Conservation (phyloP, 345 rosid species). For the Boechera stricta region DNA sequence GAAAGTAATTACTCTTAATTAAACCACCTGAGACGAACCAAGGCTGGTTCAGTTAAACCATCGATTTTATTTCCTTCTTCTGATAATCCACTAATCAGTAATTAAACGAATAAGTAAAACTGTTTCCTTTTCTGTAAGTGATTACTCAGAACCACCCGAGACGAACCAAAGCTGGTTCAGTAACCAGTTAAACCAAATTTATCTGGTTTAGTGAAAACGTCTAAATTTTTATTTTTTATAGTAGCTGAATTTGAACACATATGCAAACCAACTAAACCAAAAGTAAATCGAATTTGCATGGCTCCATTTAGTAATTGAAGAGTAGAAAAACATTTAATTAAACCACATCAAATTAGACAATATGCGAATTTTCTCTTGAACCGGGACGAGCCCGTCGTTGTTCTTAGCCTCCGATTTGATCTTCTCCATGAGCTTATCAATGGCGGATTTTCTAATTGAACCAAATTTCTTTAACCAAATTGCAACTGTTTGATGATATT, state of each 20-base stretch:
- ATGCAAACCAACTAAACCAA: neutral
- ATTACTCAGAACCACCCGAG: neutral
- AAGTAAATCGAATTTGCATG: neutral
- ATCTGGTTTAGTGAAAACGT: neutral
- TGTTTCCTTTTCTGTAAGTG: neutral
- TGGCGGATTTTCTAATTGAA: slow-evolving; percentile 52
- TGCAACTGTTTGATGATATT: neutral
- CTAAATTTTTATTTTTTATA: no score
- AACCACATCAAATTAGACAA: neutral
- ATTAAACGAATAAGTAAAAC: neutral
- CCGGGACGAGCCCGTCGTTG: slow-evolving; percentile 45
- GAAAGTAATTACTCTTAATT: neutral
- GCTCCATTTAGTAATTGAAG: neutral
- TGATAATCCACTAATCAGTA: neutral
- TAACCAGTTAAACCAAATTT: neutral
- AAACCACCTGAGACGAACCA: neutral
- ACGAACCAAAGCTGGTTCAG: neutral
- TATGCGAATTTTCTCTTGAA: neutral
- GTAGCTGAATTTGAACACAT: neutral
- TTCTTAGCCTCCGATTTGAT: slow-evolving; percentile 55
- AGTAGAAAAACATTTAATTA: neutral
- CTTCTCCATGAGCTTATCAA: slow-evolving; percentile 64
- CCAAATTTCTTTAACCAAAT: slow-evolving; percentile 64
- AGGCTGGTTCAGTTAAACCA: neutral
- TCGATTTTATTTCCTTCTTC: neutral